phyloP scores from a whole-genome alignment of 2,329 filamentous ascomycete species.

The Cercospora zeina region DNA sequence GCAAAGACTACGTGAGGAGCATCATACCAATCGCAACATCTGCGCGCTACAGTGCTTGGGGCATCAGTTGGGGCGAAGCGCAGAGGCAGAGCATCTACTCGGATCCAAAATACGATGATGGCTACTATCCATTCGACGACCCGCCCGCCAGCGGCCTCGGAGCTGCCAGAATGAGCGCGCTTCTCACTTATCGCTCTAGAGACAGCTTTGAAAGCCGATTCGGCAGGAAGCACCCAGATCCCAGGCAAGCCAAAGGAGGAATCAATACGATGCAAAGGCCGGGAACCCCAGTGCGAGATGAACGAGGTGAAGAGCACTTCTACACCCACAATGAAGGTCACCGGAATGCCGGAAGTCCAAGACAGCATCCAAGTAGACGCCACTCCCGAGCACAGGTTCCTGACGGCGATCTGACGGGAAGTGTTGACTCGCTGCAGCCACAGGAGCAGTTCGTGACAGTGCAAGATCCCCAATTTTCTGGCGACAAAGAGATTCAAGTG shows the following conservation, averaged over 20 bases:
- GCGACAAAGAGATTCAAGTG: slow-evolving; percentile 42
- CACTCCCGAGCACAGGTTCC: slow-evolving; percentile 27
- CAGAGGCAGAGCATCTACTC: slow-evolving; percentile 94
- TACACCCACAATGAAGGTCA: slow-evolving; percentile 57
- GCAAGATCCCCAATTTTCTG: slow-evolving; percentile 51
- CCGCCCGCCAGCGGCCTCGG: slow-evolving; percentile 84
- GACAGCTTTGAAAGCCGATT: slow-evolving; percentile 97
- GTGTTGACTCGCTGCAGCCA: slow-evolving; percentile 24
- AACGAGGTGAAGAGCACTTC: slow-evolving; percentile 47
- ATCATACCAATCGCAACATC: slow-evolving; percentile 85
- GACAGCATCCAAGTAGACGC: slow-evolving; percentile 39
- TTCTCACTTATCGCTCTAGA: slow-evolving; percentile 92
- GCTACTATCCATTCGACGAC: slow-evolving; percentile 86
- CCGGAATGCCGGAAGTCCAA: slow-evolving; percentile 50
- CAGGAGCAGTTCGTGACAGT: slow-evolving; percentile 32
- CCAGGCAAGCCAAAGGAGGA: slow-evolving; percentile 71
- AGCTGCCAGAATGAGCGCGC: slow-evolving; percentile 92
- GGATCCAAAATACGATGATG: slow-evolving; percentile 97
- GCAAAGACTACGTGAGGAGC: slow-evolving; percentile 76
- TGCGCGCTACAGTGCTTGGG: slow-evolving; percentile 82
- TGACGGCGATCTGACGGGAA: slow-evolving; percentile 33
- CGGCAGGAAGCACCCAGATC: slow-evolving; percentile 86
- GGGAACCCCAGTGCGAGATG: slow-evolving; percentile 35
- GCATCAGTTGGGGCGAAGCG: slow-evolving; percentile 87
- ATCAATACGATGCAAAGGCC: slow-evolving; percentile 66